Base-by-base conservation (phyloP, 768 basidiomycete genomes). In the Kwoniella bestiolae region DNA sequence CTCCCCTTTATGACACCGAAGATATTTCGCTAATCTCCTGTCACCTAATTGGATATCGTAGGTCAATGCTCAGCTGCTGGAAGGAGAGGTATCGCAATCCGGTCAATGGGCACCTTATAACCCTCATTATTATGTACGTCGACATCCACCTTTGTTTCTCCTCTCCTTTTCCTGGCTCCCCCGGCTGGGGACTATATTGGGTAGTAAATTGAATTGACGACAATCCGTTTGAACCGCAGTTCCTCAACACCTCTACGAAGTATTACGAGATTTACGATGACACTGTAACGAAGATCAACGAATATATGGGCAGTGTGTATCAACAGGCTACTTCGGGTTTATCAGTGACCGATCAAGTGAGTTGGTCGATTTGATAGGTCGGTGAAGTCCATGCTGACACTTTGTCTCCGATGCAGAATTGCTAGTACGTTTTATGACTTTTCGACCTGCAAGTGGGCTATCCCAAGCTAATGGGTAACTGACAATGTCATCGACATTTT, bases 321-420 rank as follows among this genome's bases (percentile, higher is more conserved):
- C 94, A 95, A 79, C 91, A 94, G 74, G 89, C 92, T 2, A 89
- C 89, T 0, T 93, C 91, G 5, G 88, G 83, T 21, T 83, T 92
- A 14, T 85, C 88, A 0, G 64, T 70, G 11, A 91, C 91, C 86
- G 88, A 91, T 77, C 88, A 88, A 52, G 67, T 68, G 51, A 45
- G 70, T 68, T 29, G 45, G 35, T 28, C 12, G 31, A 18, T 23
- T 3, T 32, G 25, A 29, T 32, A 18, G 9, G 6, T 16, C 7
- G 34, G 11, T 29, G 45, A 14, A 31, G 4, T 7, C 7, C 34
- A 12, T 34, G 50, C 44, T 63, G 41, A 47, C 11, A 14, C 31
- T 59, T 61, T 47, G 56, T 51, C 29, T 5, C 8, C n/a, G 11
- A 28, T 28, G 29, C 28, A 72, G 77, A 76, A 82, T 28, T 91